phyloP scores from a whole-genome alignment of 2,329 filamentous ascomycete species.

The Cercospora sp. region DNA sequence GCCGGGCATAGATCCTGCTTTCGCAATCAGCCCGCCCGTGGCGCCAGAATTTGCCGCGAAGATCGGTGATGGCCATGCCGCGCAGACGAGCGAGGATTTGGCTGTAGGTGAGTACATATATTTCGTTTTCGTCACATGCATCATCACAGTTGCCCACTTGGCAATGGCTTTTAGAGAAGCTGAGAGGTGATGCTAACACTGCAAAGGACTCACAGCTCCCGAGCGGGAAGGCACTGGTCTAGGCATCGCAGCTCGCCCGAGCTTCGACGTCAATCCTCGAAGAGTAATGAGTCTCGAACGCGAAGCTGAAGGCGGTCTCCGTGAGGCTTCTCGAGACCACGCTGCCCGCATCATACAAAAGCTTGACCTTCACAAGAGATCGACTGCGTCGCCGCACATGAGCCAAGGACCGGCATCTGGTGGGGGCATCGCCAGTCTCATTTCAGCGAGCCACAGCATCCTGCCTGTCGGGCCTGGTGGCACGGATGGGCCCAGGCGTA shows the following conservation, averaged over 20 bases:
- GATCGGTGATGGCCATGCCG: slow-evolving; percentile 64
- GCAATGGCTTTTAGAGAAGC: not conserved
- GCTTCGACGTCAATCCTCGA: slow-evolving; percentile 66
- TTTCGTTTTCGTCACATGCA: not conserved
- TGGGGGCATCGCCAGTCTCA: slow-evolving; percentile 77
- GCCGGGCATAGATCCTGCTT: slow-evolving; percentile 67
- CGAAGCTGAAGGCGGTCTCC: slow-evolving; percentile 52
- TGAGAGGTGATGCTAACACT: not conserved
- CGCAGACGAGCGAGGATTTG: slow-evolving; percentile 61
- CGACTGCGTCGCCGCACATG: slow-evolving; percentile 51
- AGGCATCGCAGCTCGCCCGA: slow-evolving; percentile 61
- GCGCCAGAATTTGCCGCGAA: slow-evolving; percentile 90
- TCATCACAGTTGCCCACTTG: not conserved
- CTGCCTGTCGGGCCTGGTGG: slow-evolving; percentile 63
- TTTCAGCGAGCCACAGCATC: slow-evolving; percentile 79
- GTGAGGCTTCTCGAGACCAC: slow-evolving; percentile 76
- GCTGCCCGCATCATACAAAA: slow-evolving; percentile 89
- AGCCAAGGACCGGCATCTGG: slow-evolving; percentile 44
- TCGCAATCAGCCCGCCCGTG: slow-evolving; percentile 85
- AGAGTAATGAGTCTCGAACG: slow-evolving; percentile 52
- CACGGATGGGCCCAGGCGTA: slow-evolving; percentile 33
- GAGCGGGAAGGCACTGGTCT: slow-evolving; percentile 43
- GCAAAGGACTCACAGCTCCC: slow-evolving; percentile 42
- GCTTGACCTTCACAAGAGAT: slow-evolving; percentile 83
- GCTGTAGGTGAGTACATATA: slow-evolving; percentile 53